Evolutionary conservation across 169 alveolate genomes (phyloP), one percentile per base, ranked within the genome.

Genomic region (Babesia ovata): DNA sequence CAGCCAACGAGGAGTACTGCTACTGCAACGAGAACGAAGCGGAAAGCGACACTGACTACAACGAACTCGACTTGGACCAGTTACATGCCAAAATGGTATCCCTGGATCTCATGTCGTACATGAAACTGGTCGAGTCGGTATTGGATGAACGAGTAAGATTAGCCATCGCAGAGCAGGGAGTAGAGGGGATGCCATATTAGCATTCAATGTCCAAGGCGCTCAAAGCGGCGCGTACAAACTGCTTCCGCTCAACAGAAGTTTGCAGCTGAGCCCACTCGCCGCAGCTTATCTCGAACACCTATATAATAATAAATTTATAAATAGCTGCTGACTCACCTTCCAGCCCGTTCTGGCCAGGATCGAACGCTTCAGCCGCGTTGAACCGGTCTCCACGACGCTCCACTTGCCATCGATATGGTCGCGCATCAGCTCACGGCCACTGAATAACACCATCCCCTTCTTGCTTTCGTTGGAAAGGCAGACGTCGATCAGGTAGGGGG

Each of bases 401-500:
- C 89, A 82, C 36, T 66, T 73, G 21, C 85, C 84, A n/a, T 71
- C 85, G 28, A 56, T 7, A 57, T 49, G 74, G 65, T 82, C 71
- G 26, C 89, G 82, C 85, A 82, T 54, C 63, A 82, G 48, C 49
- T 73, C 84, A 29, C 85, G 71, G 21, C 89, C 89, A 21, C 89
- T 67, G 59, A 63, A 73, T 28, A 82, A 48, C 21, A 82, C 82
- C 49, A 82, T 70, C 9, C 89, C 89, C 75, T 82, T 82, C 70
- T 82, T 82, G 53, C 48, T 58, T 46, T 82, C 89, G 54, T 75
- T 72, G 33, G 82, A 56, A 59, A 82, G 67, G 39, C 89, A 82
- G 24, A 82, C 39, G 73, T 82, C 89, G 63, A 82, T 60, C 17
- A 82, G 65, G 59, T 82, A 73, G 50, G 89, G 89, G 24, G 85